phyloP scores from a whole-genome alignment of 495 filamentous ascomycete genomes.

The Neurospora discreta region DNA sequence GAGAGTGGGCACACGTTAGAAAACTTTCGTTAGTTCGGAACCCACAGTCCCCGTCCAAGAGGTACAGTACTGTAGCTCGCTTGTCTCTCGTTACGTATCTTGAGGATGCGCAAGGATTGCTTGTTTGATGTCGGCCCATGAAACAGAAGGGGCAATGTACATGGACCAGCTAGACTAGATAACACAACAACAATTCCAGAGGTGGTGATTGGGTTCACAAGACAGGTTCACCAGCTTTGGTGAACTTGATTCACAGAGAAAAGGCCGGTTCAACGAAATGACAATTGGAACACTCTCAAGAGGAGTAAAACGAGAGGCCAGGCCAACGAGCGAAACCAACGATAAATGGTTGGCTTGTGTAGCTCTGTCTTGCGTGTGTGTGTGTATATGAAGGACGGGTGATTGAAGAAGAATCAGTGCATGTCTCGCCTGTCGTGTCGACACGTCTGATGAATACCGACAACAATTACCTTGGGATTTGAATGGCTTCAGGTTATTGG shows the following conservation, averaged over 20 bases:
- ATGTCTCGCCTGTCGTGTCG: background rate
- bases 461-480: background rate
- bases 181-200: background rate
- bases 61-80: background rate
- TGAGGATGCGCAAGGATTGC: background rate
- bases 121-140: background rate
- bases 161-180: background rate
- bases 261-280: background rate
- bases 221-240: background rate
- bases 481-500: background rate
- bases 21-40: background rate
- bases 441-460: background rate
- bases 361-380: background rate
- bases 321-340: background rate
- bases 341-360: background rate
- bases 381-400: background rate
- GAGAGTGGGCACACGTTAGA: background rate
- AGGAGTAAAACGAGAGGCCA: background rate
- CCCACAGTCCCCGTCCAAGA: background rate
- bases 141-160: background rate
- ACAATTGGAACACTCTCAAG: background rate
- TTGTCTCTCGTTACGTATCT: background rate
- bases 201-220: background rate
- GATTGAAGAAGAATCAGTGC: background rate
- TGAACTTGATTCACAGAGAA: background rate